Evolutionary conservation across 179 eudicot genomes (phyloP).

Genomic region (Pouteria campechiana): DNA sequence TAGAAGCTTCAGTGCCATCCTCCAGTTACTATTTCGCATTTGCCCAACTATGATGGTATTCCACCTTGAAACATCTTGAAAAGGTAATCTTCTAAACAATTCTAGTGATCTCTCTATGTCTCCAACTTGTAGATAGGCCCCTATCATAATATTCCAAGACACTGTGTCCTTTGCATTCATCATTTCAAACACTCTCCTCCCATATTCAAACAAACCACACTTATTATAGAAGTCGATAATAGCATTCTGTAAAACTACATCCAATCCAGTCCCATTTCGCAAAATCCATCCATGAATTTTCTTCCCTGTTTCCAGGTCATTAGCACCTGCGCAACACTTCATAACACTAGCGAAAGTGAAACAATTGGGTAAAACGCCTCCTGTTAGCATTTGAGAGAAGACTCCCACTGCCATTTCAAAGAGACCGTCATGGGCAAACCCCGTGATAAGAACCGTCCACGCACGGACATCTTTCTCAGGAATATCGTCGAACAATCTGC

Average conservation of each 20-base stretch:
- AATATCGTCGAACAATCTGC: conserved; percentile 69
- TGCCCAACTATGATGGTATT: conserved; percentile 68
- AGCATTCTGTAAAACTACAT: conserved; percentile 54
- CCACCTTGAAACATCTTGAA: conserved; percentile 58
- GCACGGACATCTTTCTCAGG: conserved; percentile 54
- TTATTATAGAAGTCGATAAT: conserved; percentile 67
- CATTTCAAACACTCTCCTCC: conserved; percentile 34
- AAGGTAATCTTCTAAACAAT: conserved; percentile 42
- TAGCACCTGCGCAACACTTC: conserved; percentile 50
- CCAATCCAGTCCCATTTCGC: conserved; percentile 33
- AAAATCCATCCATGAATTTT: conserved; percentile 61
- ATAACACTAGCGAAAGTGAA: conserved; percentile 69
- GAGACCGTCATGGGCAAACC: conserved; percentile 33
- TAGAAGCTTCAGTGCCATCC: conserved; percentile 42
- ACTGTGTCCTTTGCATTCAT: conserved; percentile 33
- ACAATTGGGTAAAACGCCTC: conserved; percentile 49
- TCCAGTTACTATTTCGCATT: conserved; percentile 35
- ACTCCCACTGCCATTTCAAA: conserved; percentile 28
- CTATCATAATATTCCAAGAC: conserved; percentile 74
- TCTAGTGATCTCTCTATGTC: conserved; percentile 36
- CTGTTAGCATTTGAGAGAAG: conserved; percentile 40
- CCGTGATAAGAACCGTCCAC: conserved; percentile 70
- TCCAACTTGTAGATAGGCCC: conserved; percentile 30
- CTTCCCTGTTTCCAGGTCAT: conserved; percentile 35
- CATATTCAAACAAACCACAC: conserved; percentile 35